A percentile compares a stretch with the other conserved stretches of the same genome.
Conservation (phyloP, 179 eudicot genomes). For the Pouteria campechiana region DNA sequence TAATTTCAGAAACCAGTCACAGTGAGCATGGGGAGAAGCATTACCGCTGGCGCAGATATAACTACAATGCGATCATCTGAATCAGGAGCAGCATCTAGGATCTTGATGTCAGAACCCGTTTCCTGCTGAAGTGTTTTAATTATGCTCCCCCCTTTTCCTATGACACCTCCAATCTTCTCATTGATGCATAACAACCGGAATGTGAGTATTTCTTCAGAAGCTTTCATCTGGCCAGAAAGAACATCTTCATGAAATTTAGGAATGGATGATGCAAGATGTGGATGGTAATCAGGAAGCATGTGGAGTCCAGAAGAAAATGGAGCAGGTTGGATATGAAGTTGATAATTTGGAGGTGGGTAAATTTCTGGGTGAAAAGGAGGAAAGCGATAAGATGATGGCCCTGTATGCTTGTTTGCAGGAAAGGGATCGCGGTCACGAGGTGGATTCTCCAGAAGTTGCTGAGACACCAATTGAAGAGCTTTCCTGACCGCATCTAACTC, state of each 20-base stretch:
- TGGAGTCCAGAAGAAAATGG: conserved; percentile 36
- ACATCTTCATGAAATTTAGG: conserved; percentile 31
- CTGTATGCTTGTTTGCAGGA: conserved; percentile 29
- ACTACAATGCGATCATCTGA: conserved; percentile 72
- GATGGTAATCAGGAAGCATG: conserved; percentile 23
- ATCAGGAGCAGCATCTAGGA: conserved; percentile 45
- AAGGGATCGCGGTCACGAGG: conserved; percentile 36
- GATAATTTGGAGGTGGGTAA: conserved; percentile 13
- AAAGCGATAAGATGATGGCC: conserved; percentile 32
- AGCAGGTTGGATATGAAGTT: conserved; percentile 29
- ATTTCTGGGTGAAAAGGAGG: conserved; percentile 31
- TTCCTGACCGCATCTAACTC: conserved; percentile 46
- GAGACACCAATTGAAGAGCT: conserved; percentile 64
- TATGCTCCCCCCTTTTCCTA: conserved; percentile 85
- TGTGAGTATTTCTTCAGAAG: conserved; percentile 34
- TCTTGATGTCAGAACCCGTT: conserved; percentile 85
- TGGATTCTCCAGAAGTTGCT: conserved; percentile 46
- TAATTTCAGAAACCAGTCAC: no score
- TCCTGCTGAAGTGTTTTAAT: conserved; percentile 68
- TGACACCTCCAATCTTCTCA: conserved; percentile 79
- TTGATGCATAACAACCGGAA: conserved; percentile 64
- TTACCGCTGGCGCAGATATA: conserved; percentile 90
- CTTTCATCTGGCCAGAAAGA: conserved; percentile 36
- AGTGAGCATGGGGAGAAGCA: no score
- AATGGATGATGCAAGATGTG: conserved; percentile 9